Evolutionary conservation across 176 grass and related monocot genomes (phyloP).

Genomic region (Aegilops speltoides): DNA sequence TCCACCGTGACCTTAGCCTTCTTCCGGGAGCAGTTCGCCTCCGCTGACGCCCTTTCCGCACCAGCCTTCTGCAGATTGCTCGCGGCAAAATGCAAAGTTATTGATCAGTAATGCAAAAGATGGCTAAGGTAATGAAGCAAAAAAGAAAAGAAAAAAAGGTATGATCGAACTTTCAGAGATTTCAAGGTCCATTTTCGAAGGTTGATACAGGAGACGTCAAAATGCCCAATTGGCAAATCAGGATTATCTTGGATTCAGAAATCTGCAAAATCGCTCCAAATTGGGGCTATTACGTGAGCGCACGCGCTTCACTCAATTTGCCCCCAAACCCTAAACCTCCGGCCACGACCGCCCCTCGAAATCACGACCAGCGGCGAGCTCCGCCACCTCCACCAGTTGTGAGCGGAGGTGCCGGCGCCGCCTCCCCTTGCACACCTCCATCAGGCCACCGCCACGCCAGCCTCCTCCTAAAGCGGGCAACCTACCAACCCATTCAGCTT

Average conservation of each 20-base stretch:
- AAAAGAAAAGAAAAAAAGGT: not conserved
- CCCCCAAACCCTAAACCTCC: not conserved
- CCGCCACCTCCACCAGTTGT: not conserved
- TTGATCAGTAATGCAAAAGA: not conserved
- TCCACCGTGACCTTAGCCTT: not conserved
- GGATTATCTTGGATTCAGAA: not conserved
- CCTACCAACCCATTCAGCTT: not conserved
- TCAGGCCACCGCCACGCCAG: not conserved
- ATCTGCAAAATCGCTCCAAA: not conserved
- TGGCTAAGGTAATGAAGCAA: not conserved
- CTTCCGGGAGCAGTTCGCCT: not conserved
- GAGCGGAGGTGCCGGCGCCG: not conserved
- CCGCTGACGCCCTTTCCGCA: not conserved
- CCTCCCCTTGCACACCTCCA: not conserved
- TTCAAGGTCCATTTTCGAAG: not conserved
- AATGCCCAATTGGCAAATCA: not conserved
- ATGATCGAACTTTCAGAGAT: not conserved
- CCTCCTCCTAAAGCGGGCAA: not conserved
- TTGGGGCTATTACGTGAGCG: not conserved
- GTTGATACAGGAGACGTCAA: not conserved
- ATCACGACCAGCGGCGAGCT: not conserved
- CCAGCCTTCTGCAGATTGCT: not conserved
- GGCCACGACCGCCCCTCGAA: too few relatives aligned
- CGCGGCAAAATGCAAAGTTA: not conserved
- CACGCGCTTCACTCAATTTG: not conserved